Percentiles rank a stretch among this genome's conserved stretches.
phyloP scores from a whole-genome alignment of 2,329 filamentous ascomycete genomes.

The Fusarium burgessii region DNA sequence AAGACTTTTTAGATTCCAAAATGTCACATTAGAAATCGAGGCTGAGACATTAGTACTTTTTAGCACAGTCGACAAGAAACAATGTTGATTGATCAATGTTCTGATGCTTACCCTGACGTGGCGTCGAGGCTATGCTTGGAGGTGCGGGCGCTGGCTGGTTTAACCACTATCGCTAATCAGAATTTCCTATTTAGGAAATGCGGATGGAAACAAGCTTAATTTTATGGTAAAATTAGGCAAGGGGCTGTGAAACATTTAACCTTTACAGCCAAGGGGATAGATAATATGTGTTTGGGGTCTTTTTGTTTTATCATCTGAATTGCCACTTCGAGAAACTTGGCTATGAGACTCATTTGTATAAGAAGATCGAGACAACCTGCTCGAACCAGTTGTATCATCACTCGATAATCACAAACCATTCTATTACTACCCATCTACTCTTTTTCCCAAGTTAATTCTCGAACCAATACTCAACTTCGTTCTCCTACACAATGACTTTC shows the following conservation, averaged over 20 bases:
- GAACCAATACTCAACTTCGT: neutral
- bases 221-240: neutral
- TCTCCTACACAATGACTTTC: neutral
- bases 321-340: neutral
- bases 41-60: neutral
- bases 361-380: neutral
- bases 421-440: too few species aligned
- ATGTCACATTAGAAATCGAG: fast-evolving
- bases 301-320: neutral
- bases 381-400: neutral
- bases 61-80: fast-evolving
- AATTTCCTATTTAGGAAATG: neutral
- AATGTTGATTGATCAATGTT: neutral
- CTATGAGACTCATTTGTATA: neutral
- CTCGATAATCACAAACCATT: too few species aligned
- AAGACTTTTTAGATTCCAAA: neutral
- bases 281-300: neutral
- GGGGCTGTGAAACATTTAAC: neutral
- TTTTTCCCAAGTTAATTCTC: neutral
- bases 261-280: neutral
- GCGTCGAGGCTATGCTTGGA: neutral
- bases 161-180: neutral
- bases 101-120: neutral
- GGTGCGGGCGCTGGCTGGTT: neutral
- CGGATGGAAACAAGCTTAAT: constrained; percentile 1